phyloP scores from a whole-genome alignment of 768 basidiomycete species.

The Lactarius quietus region DNA sequence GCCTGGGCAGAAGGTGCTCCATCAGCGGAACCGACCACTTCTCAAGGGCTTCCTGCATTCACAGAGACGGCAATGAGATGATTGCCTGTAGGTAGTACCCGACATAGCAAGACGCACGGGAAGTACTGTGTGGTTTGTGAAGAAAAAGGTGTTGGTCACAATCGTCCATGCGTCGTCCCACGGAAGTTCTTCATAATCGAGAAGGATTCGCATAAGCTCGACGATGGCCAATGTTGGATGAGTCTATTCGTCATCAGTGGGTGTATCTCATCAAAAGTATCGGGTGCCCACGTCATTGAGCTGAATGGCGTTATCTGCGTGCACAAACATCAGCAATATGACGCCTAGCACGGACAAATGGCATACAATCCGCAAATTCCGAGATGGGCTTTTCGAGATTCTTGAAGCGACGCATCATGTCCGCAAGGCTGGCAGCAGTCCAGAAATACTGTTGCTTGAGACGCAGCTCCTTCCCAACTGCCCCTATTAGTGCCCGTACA shows the following conservation, averaged over 20 bases:
- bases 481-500: background rate
- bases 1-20: slow-evolving; percentile 81
- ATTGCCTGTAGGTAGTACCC: background rate
- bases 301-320: slow-evolving; percentile 81
- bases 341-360: background rate
- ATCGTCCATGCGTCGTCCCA: slow-evolving; percentile 90
- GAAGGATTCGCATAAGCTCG: slow-evolving; percentile 87
- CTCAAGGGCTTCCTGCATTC: slow-evolving; percentile 68
- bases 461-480: slow-evolving; percentile 83
- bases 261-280: background rate
- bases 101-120: slow-evolving; percentile 49
- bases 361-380: slow-evolving; percentile 78
- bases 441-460: slow-evolving; percentile 98
- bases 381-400: slow-evolving; percentile 76
- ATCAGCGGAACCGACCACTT: slow-evolving; percentile 92
- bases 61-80: background rate
- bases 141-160: slow-evolving; percentile 87
- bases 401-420: slow-evolving; percentile 92
- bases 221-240: slow-evolving; percentile 95
- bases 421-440: slow-evolving; percentile 83
- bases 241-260: slow-evolving; percentile 46
- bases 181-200: slow-evolving; percentile 85
- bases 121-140: slow-evolving; percentile 93
- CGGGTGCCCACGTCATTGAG: slow-evolving; percentile 72
- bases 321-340: background rate